Percentiles rank a stretch among this genome's conserved stretches.
Evolutionary conservation across 257 asterid species (phyloP).

Genomic region (Solanum peruvianum): DNA sequence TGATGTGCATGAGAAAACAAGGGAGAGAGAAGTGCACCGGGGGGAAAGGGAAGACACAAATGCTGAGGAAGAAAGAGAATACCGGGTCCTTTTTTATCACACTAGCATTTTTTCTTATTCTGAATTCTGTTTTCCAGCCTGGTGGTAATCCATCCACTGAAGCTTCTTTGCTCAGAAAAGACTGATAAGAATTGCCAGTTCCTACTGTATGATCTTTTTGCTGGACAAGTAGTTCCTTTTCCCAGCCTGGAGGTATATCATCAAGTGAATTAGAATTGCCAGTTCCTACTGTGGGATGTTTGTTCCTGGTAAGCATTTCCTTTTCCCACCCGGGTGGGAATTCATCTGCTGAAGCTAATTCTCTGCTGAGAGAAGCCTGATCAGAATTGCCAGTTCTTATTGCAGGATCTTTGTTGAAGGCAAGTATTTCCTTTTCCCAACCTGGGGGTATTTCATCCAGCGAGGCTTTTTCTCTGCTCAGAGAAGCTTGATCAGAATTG

Average conservation of each 20-base stretch:
- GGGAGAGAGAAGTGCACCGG: not conserved
- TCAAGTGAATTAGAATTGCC: not conserved
- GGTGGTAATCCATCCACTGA: conserved; percentile 44
- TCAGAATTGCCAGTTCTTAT: not conserved
- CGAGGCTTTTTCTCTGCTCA: not conserved
- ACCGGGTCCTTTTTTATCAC: conserved; percentile 47
- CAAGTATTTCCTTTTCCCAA: not conserved
- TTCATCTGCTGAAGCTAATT: not conserved
- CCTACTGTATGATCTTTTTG: not conserved
- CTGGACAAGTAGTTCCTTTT: not conserved
- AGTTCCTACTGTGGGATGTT: conserved; percentile 4
- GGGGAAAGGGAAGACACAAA: not conserved
- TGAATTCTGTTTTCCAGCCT: conserved; percentile 61
- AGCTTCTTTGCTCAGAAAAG: not conserved
- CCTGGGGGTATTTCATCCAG: not conserved
- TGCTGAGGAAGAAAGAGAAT: conserved; percentile 8
- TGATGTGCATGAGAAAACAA: not conserved
- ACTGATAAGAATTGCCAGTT: not conserved
- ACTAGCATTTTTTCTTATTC: conserved; percentile 21
- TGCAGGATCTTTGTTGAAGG: not conserved
- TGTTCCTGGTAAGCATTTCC: not conserved
- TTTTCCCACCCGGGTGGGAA: conserved; percentile 13
- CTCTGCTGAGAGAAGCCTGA: not conserved
- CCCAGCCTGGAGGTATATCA: not conserved
- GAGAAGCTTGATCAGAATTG: not conserved